These are phyloP conservation scores for Daedalea quercina DNA, from an alignment of 768 basidiomycete species.

Conservation along the genomic window DNA sequence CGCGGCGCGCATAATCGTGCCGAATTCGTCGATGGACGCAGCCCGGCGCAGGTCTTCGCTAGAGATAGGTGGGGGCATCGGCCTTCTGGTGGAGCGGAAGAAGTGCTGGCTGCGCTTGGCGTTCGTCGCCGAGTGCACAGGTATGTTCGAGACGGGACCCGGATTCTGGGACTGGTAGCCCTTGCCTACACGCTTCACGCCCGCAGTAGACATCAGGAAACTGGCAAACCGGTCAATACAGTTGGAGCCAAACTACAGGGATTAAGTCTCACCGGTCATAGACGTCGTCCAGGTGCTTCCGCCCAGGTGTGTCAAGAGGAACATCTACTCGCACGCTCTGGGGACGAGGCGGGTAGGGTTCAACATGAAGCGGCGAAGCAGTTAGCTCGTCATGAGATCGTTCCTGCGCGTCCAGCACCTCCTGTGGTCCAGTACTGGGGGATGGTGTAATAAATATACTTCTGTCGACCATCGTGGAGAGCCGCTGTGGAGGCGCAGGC, in stretches of 20 bases:
- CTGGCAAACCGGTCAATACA: not conserved
- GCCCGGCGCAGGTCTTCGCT: conserved; percentile 49
- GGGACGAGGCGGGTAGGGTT: conserved; percentile 53
- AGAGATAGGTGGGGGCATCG: conserved; percentile 69
- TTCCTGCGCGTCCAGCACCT: conserved; percentile 21
- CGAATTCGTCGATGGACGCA: conserved; percentile 61
- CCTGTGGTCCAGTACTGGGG: conserved; percentile 29
- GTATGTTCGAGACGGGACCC: conserved; percentile 34
- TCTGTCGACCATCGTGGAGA: conserved; percentile 65
- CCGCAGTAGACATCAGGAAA: conserved; percentile 75
- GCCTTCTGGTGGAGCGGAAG: conserved; percentile 40
- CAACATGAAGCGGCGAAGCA: conserved; percentile 55
- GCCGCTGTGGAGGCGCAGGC: conserved; percentile 29
- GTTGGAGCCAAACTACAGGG: not conserved
- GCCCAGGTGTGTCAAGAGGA: conserved; percentile 43
- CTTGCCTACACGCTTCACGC: conserved; percentile 73
- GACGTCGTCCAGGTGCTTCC: conserved; percentile 59
- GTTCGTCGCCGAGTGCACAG: conserved; percentile 16
- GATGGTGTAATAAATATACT: conserved; percentile 60
- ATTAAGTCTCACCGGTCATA: conserved; percentile 49
- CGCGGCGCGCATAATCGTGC: conserved; percentile 31
- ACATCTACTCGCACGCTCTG: conserved; percentile 26
- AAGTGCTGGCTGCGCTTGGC: conserved; percentile 34
- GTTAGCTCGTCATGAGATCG: conserved; percentile 43
- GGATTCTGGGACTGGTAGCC: conserved; percentile 72